Percentiles rank a stretch among this genome's conserved stretches.
These are phyloP conservation scores for Durio zibethinus DNA, from an alignment of 345 rosid species.

Conservation along the genomic window DNA sequence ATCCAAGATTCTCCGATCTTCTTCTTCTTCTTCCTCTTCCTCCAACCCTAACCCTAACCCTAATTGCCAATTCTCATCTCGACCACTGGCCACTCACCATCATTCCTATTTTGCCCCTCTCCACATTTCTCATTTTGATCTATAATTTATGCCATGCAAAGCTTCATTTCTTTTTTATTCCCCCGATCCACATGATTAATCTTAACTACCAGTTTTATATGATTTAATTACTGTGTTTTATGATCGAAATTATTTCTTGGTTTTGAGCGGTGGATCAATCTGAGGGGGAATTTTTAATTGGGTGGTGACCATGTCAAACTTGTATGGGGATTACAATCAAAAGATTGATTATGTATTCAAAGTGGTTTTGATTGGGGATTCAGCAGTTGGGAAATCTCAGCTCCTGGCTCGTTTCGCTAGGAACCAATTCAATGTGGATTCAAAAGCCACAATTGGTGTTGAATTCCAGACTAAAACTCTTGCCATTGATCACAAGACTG, in stretches of 20 bases:
- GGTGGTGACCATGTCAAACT: conserved; percentile 45
- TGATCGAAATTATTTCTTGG: background rate
- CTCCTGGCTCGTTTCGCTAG: conserved; percentile 59
- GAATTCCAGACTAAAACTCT: conserved; percentile 79
- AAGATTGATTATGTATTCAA: conserved; percentile 74
- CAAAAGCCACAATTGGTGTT: conserved; percentile 71
- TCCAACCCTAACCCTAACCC: conserved; percentile 20
- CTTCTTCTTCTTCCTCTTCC: background rate
- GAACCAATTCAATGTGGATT: conserved; percentile 61
- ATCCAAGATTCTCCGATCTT: background rate
- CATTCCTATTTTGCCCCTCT: background rate
- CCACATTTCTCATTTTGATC: background rate
- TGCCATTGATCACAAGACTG: conserved; percentile 56
- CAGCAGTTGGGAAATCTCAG: conserved; percentile 73
- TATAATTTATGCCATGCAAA: background rate
- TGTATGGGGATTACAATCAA: conserved; percentile 57
- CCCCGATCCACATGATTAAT: conserved; percentile 18
- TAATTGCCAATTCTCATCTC: background rate
- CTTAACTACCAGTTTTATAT: background rate
- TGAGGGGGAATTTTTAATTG: background rate
- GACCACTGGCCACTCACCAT: background rate
- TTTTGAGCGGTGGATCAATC: conserved; percentile 6
- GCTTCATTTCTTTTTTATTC: background rate
- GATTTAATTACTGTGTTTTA: background rate
- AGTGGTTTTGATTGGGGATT: conserved; percentile 66